Evolutionary conservation across 768 basidiomycete genomes (phyloP), one percentile per base, ranked within the genome.

Genomic region (Suillus luteus): DNA sequence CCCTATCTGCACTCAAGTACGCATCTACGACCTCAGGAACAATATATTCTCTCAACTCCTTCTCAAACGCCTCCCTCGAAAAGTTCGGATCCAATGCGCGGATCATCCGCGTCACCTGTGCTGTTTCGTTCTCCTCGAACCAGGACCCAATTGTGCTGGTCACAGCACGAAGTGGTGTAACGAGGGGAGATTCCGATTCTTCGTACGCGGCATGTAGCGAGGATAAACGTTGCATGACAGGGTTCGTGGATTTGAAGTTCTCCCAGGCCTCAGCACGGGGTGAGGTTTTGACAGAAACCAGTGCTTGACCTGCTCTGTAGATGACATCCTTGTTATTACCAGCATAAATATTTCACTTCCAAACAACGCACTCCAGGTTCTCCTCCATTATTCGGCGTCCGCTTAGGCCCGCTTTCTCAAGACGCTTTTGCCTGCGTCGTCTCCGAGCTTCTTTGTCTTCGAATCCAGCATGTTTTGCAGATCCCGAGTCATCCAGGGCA

Each of bases 71-170:
- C 72, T 98, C 97, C 71, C 90, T 85, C 62, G 85, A 88, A 78
- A 97, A 99, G 33, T 77, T 74, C 5, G 97, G 94, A 75, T 99
- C 97, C 72, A 98, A 81, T n/a, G 80, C 74, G 74, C 88, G 92
- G 87, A 98, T 93, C 72, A 89, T 77, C 64, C 93, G 84, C 71
- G 90, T 88, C 37, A 99, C 96, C 75, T 92, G 92, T n/a, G 97
- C 97, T 54, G 91, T 95, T 80, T 99, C 97, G 72, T 93, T 99
- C 80, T 99, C 97, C 64, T 99, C 96, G 70, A 95, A 94, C 88
- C 91, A 93, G 3, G 90, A 86, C 2, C 93, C 94, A 59, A 99
- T 82, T 0, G 90, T 91, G 49, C 88, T 83, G 1, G 95, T 96
- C 58, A 97, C 89, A 8, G 85, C 83, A 44, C 97, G 91, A 62